Percentiles rank a stretch among this genome's conserved stretches.
phyloP scores from a whole-genome alignment of 495 filamentous ascomycete genomes.

The Lentithecium fluviatile region DNA sequence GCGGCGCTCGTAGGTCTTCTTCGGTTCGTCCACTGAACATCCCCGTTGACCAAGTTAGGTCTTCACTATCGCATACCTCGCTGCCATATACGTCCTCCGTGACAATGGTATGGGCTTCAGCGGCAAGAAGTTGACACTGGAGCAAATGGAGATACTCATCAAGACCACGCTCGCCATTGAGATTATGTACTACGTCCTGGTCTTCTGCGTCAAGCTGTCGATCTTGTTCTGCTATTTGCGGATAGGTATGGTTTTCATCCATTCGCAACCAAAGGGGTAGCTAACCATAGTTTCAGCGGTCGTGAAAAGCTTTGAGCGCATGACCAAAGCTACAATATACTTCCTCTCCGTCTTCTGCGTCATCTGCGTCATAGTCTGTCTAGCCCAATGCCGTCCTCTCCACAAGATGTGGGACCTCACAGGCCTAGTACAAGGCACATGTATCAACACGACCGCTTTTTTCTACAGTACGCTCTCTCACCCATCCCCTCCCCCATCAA shows the following conservation, averaged over 20 bases:
- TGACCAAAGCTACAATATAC: conserved; percentile 40
- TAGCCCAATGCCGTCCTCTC: conserved; percentile 50
- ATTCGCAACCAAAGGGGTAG: neutral
- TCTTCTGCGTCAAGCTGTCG: conserved; percentile 49
- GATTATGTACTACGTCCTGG: conserved; percentile 46
- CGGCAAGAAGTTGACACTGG: conserved; percentile 4
- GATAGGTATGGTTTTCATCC: conserved; percentile 42
- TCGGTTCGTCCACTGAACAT: neutral
- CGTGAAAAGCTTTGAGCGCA: conserved; percentile 11
- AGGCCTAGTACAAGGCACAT: conserved; percentile 38
- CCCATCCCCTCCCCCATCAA: neutral
- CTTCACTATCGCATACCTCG: conserved; percentile 29
- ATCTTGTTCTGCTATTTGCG: conserved; percentile 52
- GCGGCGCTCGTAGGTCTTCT: conserved; percentile 14
- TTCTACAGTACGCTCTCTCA: conserved; percentile 48
- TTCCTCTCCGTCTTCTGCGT: conserved; percentile 45
- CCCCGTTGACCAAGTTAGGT: conserved; percentile 13
- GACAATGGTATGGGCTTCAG: conserved; percentile 31
- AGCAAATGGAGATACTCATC: conserved; percentile 23
- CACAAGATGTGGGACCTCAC: conserved; percentile 51
- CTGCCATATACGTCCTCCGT: conserved; percentile 19
- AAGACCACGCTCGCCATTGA: conserved; percentile 46
- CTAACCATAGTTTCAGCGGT: neutral
- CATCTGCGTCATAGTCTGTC: conserved; percentile 42
- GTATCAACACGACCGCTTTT: conserved; percentile 52